Base-by-base conservation (phyloP, 1,284 basidiomycete species). In the Thecaphora thlaspeos region DNA sequence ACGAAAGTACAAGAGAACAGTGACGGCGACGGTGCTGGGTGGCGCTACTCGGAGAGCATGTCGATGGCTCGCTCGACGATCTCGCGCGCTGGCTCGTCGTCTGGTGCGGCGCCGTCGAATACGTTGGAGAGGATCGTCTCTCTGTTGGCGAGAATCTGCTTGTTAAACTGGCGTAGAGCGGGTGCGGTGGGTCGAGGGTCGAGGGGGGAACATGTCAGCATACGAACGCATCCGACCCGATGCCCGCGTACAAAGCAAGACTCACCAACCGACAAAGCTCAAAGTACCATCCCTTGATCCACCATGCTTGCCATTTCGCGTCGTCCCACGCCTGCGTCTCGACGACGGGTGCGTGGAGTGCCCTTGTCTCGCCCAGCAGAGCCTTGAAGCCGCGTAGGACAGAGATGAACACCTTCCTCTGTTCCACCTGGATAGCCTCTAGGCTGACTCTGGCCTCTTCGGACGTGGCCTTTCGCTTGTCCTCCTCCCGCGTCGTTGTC, bases 391-490 rank as follows among this genome's bases (percentile, higher is more conserved):
- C 67, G 3, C 24, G 24, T 4, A 70, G 28, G 17, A 63, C 42
- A 32, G 45, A 55, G 26, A 75, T 61, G 17, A 77, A 60, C 14
- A 76, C 76, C 32, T 74, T 74, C 8, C 76, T 55, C 52, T 76
- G 76, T 52, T 78, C 76, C 30, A 43, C 43, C 30, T 55, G 48
- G 58, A 78, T 68, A 14, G 75, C 65, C 22, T 73, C 71, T 19
- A 75, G 61, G 36, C 57, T 51, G 9, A 51, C 49, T 4, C 54
- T 39, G 0, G 70, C 65, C 40, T 74, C 71, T n/a, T 46, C 36
- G 18, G 55, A 56, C 8, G 57, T 56, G 17, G 47, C 41, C 24
- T 56, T 43, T 18, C 40, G 24, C 19, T 46, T 47, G 30, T 55
- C 46, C n/a, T 60, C 41, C 17, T 53, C 23, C 34, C 21, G 42